Conservation (phyloP, 257 asterid genomes). For the Solanum virginianum region DNA sequence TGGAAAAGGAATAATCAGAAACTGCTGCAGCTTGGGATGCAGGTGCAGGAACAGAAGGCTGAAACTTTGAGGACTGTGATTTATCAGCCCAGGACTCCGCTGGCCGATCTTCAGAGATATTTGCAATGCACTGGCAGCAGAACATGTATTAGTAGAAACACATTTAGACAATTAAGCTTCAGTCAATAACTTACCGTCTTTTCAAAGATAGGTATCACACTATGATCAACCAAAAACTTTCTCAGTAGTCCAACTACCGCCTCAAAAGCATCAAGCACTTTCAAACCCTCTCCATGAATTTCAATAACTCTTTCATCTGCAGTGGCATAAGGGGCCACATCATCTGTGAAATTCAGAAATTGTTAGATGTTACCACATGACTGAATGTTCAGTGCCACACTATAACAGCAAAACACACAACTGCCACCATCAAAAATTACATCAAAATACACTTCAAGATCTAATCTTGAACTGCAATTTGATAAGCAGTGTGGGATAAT, state of each 20-base stretch:
- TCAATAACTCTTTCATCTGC: constrained; percentile 81
- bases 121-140: constrained; percentile 34
- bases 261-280: constrained; percentile 69
- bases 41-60: background rate
- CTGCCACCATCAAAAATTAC: background rate
- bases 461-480: background rate
- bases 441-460: background rate
- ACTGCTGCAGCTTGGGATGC: background rate
- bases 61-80: constrained; percentile 8
- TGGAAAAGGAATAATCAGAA: constrained; percentile 37
- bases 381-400: background rate
- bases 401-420: background rate
- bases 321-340: constrained; percentile 51
- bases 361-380: background rate
- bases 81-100: constrained; percentile 52
- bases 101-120: constrained; percentile 48
- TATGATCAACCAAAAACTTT: constrained; percentile 76
- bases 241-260: constrained; percentile 72
- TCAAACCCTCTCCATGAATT: constrained; percentile 67
- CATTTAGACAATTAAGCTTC: background rate
- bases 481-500: background rate
- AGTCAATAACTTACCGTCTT: constrained; percentile 42
- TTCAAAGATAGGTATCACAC: constrained; percentile 72
- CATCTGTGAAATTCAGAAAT: constrained; percentile 29
- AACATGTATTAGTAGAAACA: background rate